Conservation (phyloP, 371 early-diverging fungal species). For the Syncephalastrum sp. region DNA sequence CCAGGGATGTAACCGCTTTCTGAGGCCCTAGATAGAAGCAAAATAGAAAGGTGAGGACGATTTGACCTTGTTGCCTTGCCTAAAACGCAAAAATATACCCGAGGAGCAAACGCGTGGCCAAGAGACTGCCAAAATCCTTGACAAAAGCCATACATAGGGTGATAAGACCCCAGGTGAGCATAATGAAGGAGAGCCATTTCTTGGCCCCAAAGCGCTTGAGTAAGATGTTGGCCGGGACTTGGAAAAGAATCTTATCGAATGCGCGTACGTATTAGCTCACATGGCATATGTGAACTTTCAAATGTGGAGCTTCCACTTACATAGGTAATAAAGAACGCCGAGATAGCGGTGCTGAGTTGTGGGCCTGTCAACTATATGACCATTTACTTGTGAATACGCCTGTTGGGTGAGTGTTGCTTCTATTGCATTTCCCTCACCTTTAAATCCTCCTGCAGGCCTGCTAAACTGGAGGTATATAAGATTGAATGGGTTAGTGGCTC, state of each 20-base stretch:
- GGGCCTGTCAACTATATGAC: constrained; percentile 20
- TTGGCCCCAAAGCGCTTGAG: constrained; percentile 33
- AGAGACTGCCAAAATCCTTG: constrained; percentile 27
- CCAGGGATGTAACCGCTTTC: constrained; percentile 28
- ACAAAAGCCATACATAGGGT: constrained; percentile 23
- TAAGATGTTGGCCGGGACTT: constrained; percentile 44
- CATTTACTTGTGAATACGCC: not conserved
- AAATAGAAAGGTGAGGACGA: not conserved
- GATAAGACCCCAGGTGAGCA: constrained; percentile 39
- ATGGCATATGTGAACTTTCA: not conserved
- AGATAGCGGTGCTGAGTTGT: constrained; percentile 24
- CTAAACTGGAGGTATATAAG: constrained; percentile 11
- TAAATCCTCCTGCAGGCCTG: constrained; percentile 21
- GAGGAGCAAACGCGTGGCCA: constrained; percentile 18
- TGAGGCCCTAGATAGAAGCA: constrained; percentile 9
- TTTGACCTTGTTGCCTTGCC: too few species aligned
- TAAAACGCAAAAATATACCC: constrained; percentile 17
- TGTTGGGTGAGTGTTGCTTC: not conserved
- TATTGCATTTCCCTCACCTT: constrained; percentile 4
- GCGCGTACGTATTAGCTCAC: not conserved
- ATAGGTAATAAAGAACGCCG: constrained; percentile 42
- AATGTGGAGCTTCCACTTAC: constrained; percentile 17
- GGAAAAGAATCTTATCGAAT: constrained; percentile 35
- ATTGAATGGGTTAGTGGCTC: too few species aligned
- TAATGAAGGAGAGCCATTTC: constrained; percentile 42